Percentiles rank a stretch among this genome's conserved stretches.
These are phyloP conservation scores for Starmerella tilneyi DNA, from an alignment of 805 yeast species.

Conservation along the genomic window DNA sequence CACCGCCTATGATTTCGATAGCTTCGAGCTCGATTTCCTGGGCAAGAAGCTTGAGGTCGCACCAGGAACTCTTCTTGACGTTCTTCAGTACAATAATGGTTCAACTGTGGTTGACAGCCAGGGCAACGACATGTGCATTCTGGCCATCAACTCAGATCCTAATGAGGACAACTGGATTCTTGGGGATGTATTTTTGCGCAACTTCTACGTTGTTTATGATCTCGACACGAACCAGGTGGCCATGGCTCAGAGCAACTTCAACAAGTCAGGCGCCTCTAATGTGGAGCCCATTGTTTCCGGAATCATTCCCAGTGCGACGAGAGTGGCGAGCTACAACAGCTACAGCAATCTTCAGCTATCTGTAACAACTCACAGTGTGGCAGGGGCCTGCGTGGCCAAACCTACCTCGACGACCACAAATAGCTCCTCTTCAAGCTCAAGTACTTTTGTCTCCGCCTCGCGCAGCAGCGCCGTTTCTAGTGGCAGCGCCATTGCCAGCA, in stretches of 20 bases:
- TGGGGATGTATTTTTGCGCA: conserved; percentile 58
- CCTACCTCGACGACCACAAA: too few species aligned
- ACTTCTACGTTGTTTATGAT: conserved; percentile 59
- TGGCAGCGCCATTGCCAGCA: too few species aligned
- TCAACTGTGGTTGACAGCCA: conserved; percentile 1
- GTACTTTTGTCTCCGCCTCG: background rate
- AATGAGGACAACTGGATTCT: conserved; percentile 34
- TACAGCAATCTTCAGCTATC: background rate
- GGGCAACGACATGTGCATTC: conserved; percentile 20
- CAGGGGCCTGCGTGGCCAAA: background rate
- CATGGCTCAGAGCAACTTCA: conserved; percentile 41
- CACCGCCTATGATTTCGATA: conserved; percentile 16
- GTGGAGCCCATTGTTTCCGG: conserved; percentile 18
- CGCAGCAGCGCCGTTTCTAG: background rate
- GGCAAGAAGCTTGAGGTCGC: conserved; percentile 44
- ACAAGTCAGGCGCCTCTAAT: conserved; percentile 23
- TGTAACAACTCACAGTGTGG: background rate
- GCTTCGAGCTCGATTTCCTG: conserved; percentile 40
- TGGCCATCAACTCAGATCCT: conserved; percentile 26
- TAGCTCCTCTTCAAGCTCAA: background rate
- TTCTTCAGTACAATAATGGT: conserved; percentile 13
- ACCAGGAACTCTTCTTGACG: conserved; percentile 12
- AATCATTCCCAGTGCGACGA: conserved; percentile 19
- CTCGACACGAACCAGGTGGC: conserved; percentile 48
- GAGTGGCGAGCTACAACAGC: conserved; percentile 8